Percentiles rank a stretch among this genome's conserved stretches.
Evolutionary conservation across 495 filamentous ascomycete genomes (phyloP).

Genomic region (Polyplosphaeria fusca): DNA sequence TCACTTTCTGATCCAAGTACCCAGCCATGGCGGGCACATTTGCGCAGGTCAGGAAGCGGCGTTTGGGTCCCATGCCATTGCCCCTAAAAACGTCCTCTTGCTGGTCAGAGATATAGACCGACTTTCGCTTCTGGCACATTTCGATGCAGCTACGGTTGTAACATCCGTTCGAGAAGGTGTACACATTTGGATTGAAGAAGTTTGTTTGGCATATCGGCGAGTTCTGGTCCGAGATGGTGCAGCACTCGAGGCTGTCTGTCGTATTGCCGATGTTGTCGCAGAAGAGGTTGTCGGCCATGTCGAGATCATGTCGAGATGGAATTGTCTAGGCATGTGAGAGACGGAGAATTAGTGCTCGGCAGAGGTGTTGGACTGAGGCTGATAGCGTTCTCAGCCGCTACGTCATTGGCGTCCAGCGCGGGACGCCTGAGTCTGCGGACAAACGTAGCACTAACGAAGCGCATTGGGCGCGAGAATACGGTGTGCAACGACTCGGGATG

Average conservation of each 20-base stretch:
- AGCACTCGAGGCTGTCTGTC: slow-evolving; percentile 1
- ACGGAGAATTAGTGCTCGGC: too few species aligned
- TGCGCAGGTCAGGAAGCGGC: slow-evolving; percentile 8
- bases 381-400: too few species aligned
- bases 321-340: too few species aligned
- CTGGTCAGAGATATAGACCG: slow-evolving; percentile 4
- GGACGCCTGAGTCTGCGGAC: too few species aligned
- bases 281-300: background rate
- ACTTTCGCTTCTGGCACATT: slow-evolving; percentile 1
- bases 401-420: too few species aligned
- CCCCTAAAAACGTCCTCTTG: background rate
- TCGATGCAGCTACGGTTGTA: background rate
- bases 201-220: slow-evolving; percentile 1
- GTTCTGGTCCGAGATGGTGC: background rate
- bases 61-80: slow-evolving; percentile 5
- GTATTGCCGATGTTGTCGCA: slow-evolving; percentile 10
- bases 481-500: too few species aligned
- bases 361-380: too few species aligned
- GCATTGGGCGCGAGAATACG: too few species aligned
- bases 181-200: background rate
- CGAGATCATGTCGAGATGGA: background rate
- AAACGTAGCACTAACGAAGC: too few species aligned
- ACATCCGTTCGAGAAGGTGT: slow-evolving; percentile 10
- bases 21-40: slow-evolving; percentile 15
- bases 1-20: background rate